Percentiles rank a stretch among this genome's conserved stretches.
phyloP scores from a whole-genome alignment of 2,329 filamentous ascomycete genomes.

The Zasmidium citrigriseum region DNA sequence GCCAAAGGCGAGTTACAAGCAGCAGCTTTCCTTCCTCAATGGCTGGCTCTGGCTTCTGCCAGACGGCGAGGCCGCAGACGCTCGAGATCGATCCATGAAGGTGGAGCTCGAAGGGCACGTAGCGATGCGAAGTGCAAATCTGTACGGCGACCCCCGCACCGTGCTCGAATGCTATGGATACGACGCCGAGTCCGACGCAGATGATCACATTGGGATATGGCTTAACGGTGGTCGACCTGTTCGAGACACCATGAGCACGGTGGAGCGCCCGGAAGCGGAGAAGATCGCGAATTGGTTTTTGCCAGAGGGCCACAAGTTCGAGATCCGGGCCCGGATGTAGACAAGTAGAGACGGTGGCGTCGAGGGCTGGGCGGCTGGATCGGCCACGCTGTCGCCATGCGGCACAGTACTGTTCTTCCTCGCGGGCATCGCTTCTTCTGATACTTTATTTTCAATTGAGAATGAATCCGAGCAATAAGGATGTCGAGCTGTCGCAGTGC shows the following conservation, averaged over 20 bases:
- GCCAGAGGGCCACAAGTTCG: slow-evolving; percentile 24
- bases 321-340: slow-evolving; percentile 14
- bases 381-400: neutral
- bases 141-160: slow-evolving; percentile 43
- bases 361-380: neutral
- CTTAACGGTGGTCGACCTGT: slow-evolving; percentile 27
- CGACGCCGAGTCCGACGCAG: slow-evolving; percentile 41
- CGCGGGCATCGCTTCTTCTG: too few relatives aligned
- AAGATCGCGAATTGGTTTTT: slow-evolving; percentile 41
- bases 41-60: slow-evolving; percentile 39
- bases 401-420: too few relatives aligned
- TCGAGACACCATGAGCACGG: slow-evolving; percentile 33
- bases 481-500: too few relatives aligned
- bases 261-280: slow-evolving; percentile 31
- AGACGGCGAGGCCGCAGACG: slow-evolving; percentile 37
- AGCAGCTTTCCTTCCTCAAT: slow-evolving; percentile 45
- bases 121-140: slow-evolving; percentile 39
- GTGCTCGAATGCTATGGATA: slow-evolving; percentile 44
- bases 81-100: slow-evolving; percentile 40
- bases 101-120: slow-evolving; percentile 39
- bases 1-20: slow-evolving; percentile 45
- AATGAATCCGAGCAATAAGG: too few relatives aligned
- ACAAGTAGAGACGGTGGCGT: neutral
- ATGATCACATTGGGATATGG: slow-evolving; percentile 32
- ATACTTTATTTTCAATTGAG: too few relatives aligned